Percentiles rank a stretch among this genome's conserved stretches.
Evolutionary conservation across 78 protist genomes (phyloP).

Genomic region (Dictyostelium brefeldianum): DNA sequence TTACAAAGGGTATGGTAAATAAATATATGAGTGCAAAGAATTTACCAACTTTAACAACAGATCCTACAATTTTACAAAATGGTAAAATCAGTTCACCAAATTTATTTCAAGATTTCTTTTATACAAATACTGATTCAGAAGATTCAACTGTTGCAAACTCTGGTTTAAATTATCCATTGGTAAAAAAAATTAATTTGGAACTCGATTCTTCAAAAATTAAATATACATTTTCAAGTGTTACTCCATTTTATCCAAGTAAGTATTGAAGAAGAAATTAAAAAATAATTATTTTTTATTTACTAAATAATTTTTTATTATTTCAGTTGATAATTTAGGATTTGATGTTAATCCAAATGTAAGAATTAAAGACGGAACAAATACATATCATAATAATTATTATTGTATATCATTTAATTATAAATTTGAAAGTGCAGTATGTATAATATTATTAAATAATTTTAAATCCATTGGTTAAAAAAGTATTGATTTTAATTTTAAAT

Average conservation of each 20-base stretch:
- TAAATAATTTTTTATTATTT: background rate
- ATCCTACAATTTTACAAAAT: background rate
- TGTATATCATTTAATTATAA: constrained; percentile 48
- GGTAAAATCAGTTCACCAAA: background rate
- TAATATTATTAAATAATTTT: too few relatives aligned
- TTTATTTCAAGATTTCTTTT: background rate
- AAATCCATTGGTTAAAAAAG: too few relatives aligned
- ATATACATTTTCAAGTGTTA: background rate
- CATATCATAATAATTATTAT: constrained; percentile 36
- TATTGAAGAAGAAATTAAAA: background rate
- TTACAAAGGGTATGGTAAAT: background rate
- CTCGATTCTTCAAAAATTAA: background rate
- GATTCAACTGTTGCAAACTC: background rate
- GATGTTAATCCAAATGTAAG: background rate
- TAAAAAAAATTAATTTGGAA: background rate
- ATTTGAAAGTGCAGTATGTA: constrained; percentile 65
- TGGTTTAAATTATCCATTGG: constrained; percentile 1
- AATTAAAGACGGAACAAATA: background rate
- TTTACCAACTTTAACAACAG: background rate
- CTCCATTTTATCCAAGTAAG: background rate
- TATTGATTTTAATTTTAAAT: too few relatives aligned
- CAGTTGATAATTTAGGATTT: background rate
- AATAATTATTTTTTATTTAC: background rate
- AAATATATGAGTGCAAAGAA: too few relatives aligned
- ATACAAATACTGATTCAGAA: background rate